phyloP scores from a whole-genome alignment of 2,329 filamentous ascomycete species.

The Cladosporium colombiae region DNA sequence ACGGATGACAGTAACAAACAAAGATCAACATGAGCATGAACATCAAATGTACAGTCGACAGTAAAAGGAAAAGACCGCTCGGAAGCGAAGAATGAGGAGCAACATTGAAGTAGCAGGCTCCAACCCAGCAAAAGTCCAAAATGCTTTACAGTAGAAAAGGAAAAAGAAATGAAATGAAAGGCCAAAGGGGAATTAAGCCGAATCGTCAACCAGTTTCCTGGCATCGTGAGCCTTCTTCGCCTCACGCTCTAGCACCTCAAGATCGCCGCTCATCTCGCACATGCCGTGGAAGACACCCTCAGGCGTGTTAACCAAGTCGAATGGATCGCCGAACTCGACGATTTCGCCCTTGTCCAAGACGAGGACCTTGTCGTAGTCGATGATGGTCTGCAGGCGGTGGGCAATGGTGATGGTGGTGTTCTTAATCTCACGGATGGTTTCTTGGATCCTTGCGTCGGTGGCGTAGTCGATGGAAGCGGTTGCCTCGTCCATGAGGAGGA shows the following conservation, averaged over 20 bases:
- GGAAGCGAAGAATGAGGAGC: not conserved
- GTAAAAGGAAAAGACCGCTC: not conserved
- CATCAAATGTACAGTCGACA: not conserved
- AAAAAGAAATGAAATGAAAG: not conserved
- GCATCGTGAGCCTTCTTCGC: constrained; percentile 55
- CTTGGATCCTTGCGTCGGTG: constrained; percentile 94
- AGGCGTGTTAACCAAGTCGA: constrained; percentile 72
- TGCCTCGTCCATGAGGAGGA: constrained; percentile 98
- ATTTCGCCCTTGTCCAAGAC: constrained; percentile 88
- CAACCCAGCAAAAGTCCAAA: not conserved
- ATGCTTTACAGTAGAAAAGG: constrained; percentile 4
- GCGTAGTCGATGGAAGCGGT: constrained; percentile 97
- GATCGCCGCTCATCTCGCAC: constrained; percentile 68
- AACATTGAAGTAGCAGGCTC: not conserved
- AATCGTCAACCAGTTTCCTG: constrained; percentile 43
- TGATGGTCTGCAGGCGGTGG: constrained; percentile 92
- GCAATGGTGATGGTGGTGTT: constrained; percentile 96
- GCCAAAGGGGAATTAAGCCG: not conserved
- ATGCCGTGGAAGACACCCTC: constrained; percentile 67
- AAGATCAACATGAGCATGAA: not conserved
- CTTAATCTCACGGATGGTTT: constrained; percentile 88
- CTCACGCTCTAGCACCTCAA: constrained; percentile 57
- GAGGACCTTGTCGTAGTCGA: constrained; percentile 96
- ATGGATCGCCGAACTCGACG: constrained; percentile 88
- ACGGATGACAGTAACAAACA: not conserved